Base-by-base conservation (phyloP, 129 eudicot species). In the Flaveria robusta region DNA sequence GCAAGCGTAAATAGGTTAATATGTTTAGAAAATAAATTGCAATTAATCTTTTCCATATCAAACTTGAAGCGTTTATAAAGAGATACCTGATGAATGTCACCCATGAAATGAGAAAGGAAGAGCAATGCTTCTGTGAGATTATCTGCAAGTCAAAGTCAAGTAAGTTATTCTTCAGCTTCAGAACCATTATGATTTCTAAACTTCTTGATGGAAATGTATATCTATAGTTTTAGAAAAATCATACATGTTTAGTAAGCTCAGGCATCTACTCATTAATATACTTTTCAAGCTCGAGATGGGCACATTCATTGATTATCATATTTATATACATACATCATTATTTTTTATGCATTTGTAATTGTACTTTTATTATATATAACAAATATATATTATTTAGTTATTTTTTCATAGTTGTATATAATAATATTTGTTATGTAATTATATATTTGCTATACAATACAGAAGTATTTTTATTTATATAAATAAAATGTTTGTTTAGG, bases 11-110 rank as follows among this genome's bases (percentile, higher is more conserved):
- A n/a, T 2, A 14, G n/a, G 46, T 62, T 64, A 34, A 66, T 20
- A 37, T 66, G 20, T 66, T 56, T 43, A 47, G 67, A 34, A 37
- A 7, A 29, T 13, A 37, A 27, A 26, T 0, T 4, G 3, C 34
- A 14, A 39, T 4, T 43, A 23, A 5, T 52, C 27, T 15, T 15
- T 26, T 16, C 13, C 4, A 10, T 49, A 22, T 23, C 8, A 26
- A 62, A 51, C 39, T 43, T 52, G 55, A 46, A 18, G 50, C 7
- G 3, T 22, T 41, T 63, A 22, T 27, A 12, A 10, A 4, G 20
- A 45, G 54, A 24, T 70, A 87, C 98, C 97, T 93, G 97, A 82
- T 93, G 98, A 82, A 93, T 88, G 80, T 93, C 97, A 66, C 98
- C 98, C 22, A 93, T 72, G 64, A 85, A 85, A 78, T 93, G 97